Evolutionary conservation across 2,329 filamentous ascomycete species (phyloP), one percentile per base, ranked within the genome.

Genomic region (Talaromyces sp.): DNA sequence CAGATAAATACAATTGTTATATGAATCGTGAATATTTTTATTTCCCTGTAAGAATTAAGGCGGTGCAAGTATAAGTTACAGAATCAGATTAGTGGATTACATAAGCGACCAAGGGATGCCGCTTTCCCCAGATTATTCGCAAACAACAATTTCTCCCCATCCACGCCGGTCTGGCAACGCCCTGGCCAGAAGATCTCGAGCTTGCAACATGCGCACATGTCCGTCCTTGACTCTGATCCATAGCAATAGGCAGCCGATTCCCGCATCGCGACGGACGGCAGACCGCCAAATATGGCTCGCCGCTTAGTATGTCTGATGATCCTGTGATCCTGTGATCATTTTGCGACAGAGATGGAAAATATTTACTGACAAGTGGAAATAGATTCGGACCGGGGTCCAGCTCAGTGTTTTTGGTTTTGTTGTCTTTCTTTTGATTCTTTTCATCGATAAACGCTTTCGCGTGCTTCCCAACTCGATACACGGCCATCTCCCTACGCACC

Each of bases 381-480:
- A 84, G 82, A 78, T 83, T 61, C 80, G 82, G 59, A 91, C 91
- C 65, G 84, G 89, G 70, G 81, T 89, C 72, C 91, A 97, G 82
- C 85, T 95, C 71, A 80, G 83, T 65, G 80, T 86, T 60, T 81
- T 91, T 60, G 81, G 85, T 59, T 73, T 84, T 66, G 79, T 91
- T 70, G 84, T 89, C 66, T 80, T 93, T 66, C 71, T 93, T 68
- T 77, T 93, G 69, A 77, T 92, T 66, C 86, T 93, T 75, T 83
- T 96, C 74, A 87, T 96, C 79, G 93, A 97, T 78, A 90, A 88
- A 71, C 90, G 89, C 73, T 96, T 95, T 79, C 85, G 90, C 67
- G 89, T 97, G 62, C 86, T 97, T 38, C 93, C 93, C 49, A 86
- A 87, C 69, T 85, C 89, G 62, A 89, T 97, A 67, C 93, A 97